Percentiles rank a stretch among this genome's conserved stretches.
These are phyloP conservation scores for Scleroderma bovista DNA, from an alignment of 768 basidiomycete genomes.

Conservation along the genomic window DNA sequence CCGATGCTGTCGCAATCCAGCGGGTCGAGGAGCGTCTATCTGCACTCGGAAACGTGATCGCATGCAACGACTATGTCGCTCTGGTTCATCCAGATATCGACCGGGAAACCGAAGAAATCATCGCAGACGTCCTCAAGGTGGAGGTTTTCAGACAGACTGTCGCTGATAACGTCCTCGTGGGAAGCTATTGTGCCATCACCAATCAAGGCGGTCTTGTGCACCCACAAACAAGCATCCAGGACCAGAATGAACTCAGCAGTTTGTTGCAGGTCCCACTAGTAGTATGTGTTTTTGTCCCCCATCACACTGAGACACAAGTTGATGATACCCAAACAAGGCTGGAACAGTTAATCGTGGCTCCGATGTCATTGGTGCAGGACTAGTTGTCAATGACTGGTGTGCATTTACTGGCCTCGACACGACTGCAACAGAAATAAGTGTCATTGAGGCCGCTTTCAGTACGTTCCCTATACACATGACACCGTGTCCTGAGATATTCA, in stretches of 20 bases:
- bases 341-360: slow-evolving; percentile 98
- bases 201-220: slow-evolving; percentile 98
- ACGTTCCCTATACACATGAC: slow-evolving; percentile 24
- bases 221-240: slow-evolving; percentile 94
- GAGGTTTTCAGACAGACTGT: slow-evolving; percentile 98
- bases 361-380: slow-evolving; percentile 94
- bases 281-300: slow-evolving; percentile 43
- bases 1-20: slow-evolving; percentile 90
- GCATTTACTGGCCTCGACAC: slow-evolving; percentile 99
- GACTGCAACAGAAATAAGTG: slow-evolving; percentile 98
- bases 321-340: slow-evolving; percentile 46
- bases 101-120: slow-evolving; percentile 99
- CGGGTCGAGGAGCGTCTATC: slow-evolving; percentile 96
- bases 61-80: slow-evolving; percentile 98
- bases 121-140: slow-evolving; percentile 97
- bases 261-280: slow-evolving; percentile 92
- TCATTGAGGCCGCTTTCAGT: slow-evolving; percentile 98
- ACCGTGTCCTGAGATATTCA: slow-evolving; percentile 8
- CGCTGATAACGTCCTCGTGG: slow-evolving; percentile 95
- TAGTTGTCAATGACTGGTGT: slow-evolving; percentile 99
- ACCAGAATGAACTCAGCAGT: slow-evolving; percentile 95
- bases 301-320: background rate
- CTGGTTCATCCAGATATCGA: slow-evolving; percentile 98
- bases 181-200: slow-evolving; percentile 90
- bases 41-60: slow-evolving; percentile 97